phyloP scores from a whole-genome alignment of 306 rosid species.

The Pterocarpus macrocarpus region DNA sequence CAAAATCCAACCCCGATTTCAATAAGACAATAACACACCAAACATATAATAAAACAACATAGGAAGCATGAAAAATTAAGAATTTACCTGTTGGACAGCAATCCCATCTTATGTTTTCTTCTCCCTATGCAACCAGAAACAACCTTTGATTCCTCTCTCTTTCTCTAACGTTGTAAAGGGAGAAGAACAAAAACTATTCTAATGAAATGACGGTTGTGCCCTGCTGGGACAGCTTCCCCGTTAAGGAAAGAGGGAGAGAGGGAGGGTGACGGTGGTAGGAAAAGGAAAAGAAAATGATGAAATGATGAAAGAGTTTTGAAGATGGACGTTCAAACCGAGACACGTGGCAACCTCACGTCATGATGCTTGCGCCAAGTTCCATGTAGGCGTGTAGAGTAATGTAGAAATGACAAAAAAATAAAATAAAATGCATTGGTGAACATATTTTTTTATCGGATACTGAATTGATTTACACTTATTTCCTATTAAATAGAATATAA shows the following conservation, averaged over 20 bases:
- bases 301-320: neutral
- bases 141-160: neutral
- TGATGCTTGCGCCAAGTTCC: neutral
- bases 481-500: too few relatives aligned
- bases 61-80: neutral
- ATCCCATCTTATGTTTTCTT: slow-evolving; percentile 58
- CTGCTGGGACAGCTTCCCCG: slow-evolving; percentile 24
- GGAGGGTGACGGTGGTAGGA: neutral
- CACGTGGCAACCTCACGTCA: slow-evolving; percentile 10
- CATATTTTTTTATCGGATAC: too few relatives aligned
- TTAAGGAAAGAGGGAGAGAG: slow-evolving; percentile 22
- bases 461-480: too few relatives aligned
- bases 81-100: slow-evolving; percentile 78
- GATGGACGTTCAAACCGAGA: neutral
- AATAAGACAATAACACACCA: neutral
- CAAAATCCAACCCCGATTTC: neutral
- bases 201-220: slow-evolving; percentile 27
- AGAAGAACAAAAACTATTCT: neutral
- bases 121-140: neutral
- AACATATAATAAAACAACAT: neutral
- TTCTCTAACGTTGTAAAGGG: neutral
- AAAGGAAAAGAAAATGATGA: neutral
- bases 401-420: neutral
- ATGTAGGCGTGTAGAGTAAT: neutral
- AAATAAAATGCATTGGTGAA: too few relatives aligned